Base-by-base conservation (phyloP, 768 basidiomycete species). In the Agrocybe pediades region DNA sequence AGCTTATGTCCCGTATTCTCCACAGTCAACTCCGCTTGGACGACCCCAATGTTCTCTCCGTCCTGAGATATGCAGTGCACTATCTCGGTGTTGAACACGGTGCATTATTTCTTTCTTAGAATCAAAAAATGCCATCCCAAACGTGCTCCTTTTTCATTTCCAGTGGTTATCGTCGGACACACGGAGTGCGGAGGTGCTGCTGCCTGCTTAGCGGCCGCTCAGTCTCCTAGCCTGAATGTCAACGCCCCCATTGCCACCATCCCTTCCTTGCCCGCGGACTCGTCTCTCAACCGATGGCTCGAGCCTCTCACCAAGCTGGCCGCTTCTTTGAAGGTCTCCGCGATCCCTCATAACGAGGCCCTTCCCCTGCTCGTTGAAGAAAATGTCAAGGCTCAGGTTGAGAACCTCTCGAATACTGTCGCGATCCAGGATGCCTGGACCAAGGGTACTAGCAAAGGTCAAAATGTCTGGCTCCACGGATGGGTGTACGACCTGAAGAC, bases 91-190 rank as follows among this genome's bases (percentile, higher is more conserved):
- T 92, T 20, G 74, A 87, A 71, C 88, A 95, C 76, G 83, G 92
- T 92, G 67, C 67, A 77, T 82, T 62, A 54, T 68, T 59, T 66
- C 68, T 63, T 67, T 46, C 55, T 47, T 52, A 56, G 50, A 19
- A 54, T 29, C 5, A 46, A 20, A 57, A 47, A 58, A 55, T 57
- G 51, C 56, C 56, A 64, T 71, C 64, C 73, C 67, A 72, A 74
- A 68, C 67, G 57, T 60, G 41, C 24, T 44, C 49, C 8, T 52
- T 48, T 49, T 63, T 51, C 47, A 47, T 53, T 58, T 27, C 60
- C 62, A 92, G 90, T 95, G 55, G 74, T 92, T 56, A 73, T 95
- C 61, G 89, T 87, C 21, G 93, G 93, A 16, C 93, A 96, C 66
- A 85, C 87, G 9, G 75, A 83, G 51, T 96, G 93, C 65, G 93